Evolutionary conservation across 108 stramenopile genomes (phyloP), one percentile per base, ranked within the genome.

Genomic region (Parietichytrium sp.): DNA sequence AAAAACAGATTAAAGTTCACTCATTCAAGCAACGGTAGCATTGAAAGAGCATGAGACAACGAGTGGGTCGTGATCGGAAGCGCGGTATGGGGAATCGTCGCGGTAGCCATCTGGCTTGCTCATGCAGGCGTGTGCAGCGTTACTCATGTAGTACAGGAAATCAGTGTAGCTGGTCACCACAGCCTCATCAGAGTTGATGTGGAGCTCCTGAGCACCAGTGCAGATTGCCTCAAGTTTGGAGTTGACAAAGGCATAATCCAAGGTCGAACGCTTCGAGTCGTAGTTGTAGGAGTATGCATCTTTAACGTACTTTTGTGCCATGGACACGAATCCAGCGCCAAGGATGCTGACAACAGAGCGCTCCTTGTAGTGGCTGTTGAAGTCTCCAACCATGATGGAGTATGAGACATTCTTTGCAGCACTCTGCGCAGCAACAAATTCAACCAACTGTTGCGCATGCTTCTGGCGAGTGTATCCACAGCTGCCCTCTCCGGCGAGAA

Each of bases 171-270:
- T 42, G 33, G 45, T 72, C 8, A 72, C 6, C 29, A 15, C 6
- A n/a, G 61, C 10, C 61, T 72, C 61, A 15, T 13, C 38, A n/a
- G 61, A 72, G 61, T 72, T 72, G 61, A 72, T 72, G 42, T 72
- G 61, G 38, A 33, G 45, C 61, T 72, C 61, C 23, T 72, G 45
- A 6, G 61, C 25, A 25, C 45, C 45, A 20, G 38, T 42, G 33
- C 61, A 72, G 8, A 42, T 45, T 33, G 8, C 42, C 15, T 27
- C 45, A 23, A 72, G 42, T n/a, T 27, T 72, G 13, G 61, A 15
- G 6, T 33, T 18, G 61, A 72, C 42, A 33, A 72, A 12, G 33
- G 45, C 36, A 42, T 72, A 72, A 42, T 72, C 61, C 23, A 72
- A 42, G 38, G 61, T 72, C 38, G 38, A 45, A 27, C 36, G 45